Conservation (phyloP, 345 rosid species). For the Arabidopsis thaliana region TAIR10.1 NC_003076.8:26728001-26728500, state of each 20-base stretch:
- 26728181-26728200: conserved; percentile 35
- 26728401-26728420: conserved; percentile 88
- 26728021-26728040: conserved; percentile 37
- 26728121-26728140: conserved; percentile 43
- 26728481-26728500: conserved; percentile 95
- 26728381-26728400: conserved; percentile 33
- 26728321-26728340: conserved; percentile 62
- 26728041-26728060: conserved; percentile 37
- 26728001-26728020: conserved; percentile 44
- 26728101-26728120: conserved; percentile 42
- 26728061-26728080: conserved; percentile 37
- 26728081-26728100: conserved; percentile 20
- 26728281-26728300: conserved; percentile 26
- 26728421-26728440: conserved; percentile 90
- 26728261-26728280: conserved; percentile 45
- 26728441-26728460: conserved; percentile 94
- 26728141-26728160: conserved; percentile 34
- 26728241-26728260: conserved; percentile 73
- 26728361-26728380: conserved; percentile 15
- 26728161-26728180: conserved; percentile 45
- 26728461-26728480: conserved; percentile 99
- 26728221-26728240: conserved; percentile 31
- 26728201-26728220: conserved; percentile 38
- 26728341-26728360: conserved; percentile 52
- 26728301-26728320: conserved; percentile 41